These are phyloP conservation scores for Neonectria ditissima DNA, from an alignment of 2,329 filamentous ascomycete genomes.

Conservation along the genomic window DNA sequence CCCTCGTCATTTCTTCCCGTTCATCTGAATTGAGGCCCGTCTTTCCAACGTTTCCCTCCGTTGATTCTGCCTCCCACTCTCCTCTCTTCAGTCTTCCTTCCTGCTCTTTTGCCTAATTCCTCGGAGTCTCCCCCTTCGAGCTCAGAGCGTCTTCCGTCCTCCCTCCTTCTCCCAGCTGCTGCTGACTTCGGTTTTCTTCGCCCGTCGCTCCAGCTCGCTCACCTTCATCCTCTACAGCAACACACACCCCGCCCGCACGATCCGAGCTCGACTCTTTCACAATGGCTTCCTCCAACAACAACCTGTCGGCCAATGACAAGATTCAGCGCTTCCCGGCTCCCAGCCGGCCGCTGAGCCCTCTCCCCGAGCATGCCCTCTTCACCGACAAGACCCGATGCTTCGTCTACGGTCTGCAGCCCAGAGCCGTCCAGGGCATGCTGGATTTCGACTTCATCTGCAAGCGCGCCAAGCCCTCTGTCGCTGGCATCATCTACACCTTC, in stretches of 20 bases:
- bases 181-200: conserved; percentile 39
- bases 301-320: conserved; percentile 93
- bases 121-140: conserved; percentile 42
- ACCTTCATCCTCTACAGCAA: conserved; percentile 19
- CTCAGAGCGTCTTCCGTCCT: conserved; percentile 41
- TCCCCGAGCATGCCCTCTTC: conserved; percentile 91
- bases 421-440: conserved; percentile 92
- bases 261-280: conserved; percentile 42
- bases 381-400: conserved; percentile 99
- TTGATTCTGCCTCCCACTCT: conserved; percentile 36
- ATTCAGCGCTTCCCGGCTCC: conserved; percentile 96
- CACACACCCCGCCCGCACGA: conserved; percentile 31
- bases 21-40: conserved; percentile 41
- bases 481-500: conserved; percentile 99
- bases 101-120: conserved; percentile 41
- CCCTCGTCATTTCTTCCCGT: conserved; percentile 37
- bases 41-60: conserved; percentile 39
- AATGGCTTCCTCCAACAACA: conserved; percentile 68
- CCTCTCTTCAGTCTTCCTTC: conserved; percentile 31
- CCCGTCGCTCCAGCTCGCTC: conserved; percentile 42
- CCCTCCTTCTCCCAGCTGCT: conserved; percentile 28
- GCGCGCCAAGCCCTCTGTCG: conserved; percentile 93
- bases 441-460: conserved; percentile 99
- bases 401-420: conserved; percentile 98
- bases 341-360: conserved; percentile 90